Conservation (phyloP, 176 grass and related monocot species). For the Raddia guianensis region DNA sequence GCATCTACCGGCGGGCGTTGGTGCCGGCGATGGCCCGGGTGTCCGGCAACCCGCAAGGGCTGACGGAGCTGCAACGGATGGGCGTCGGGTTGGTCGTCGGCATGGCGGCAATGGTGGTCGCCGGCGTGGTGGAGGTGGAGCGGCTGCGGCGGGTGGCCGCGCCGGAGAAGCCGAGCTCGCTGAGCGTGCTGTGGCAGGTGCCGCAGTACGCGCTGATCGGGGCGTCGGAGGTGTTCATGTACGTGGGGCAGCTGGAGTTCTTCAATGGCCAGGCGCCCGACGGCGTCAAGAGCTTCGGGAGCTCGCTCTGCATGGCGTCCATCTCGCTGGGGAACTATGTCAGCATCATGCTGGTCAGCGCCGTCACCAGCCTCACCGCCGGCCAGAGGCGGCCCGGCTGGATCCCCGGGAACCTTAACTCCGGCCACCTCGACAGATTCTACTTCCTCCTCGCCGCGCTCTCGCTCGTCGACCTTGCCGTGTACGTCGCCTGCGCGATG, state of each 20-base stretch:
- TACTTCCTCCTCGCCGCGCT: constrained; percentile 81
- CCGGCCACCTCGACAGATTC: constrained; percentile 80
- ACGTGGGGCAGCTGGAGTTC: constrained; percentile 86
- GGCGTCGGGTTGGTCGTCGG: constrained; percentile 73
- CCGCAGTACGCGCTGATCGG: constrained; percentile 83
- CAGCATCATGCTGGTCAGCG: constrained; percentile 76
- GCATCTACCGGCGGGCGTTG: constrained; percentile 62
- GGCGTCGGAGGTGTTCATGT: constrained; percentile 92
- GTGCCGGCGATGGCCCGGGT: constrained; percentile 48
- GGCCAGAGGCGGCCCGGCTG: constrained; percentile 53
- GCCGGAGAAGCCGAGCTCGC: constrained; percentile 52
- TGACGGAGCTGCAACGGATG: constrained; percentile 88
- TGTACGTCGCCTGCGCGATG: constrained; percentile 63
- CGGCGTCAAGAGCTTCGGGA: constrained; percentile 90
- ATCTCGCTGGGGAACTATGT: constrained; percentile 92
- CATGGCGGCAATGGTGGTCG: constrained; percentile 67
- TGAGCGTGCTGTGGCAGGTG: constrained; percentile 78
- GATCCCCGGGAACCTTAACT: constrained; percentile 83
- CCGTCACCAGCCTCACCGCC: constrained; percentile 58
- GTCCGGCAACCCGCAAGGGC: constrained; percentile 57
- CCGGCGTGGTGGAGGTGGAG: constrained; percentile 67
- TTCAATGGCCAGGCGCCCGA: constrained; percentile 83
- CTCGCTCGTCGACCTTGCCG: constrained; percentile 58
- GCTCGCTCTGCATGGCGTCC: constrained; percentile 89
- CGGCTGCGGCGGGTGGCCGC: constrained; percentile 45